Conservation (phyloP, 176 grass and related monocot species). For the Musa troglodytarum region DNA sequence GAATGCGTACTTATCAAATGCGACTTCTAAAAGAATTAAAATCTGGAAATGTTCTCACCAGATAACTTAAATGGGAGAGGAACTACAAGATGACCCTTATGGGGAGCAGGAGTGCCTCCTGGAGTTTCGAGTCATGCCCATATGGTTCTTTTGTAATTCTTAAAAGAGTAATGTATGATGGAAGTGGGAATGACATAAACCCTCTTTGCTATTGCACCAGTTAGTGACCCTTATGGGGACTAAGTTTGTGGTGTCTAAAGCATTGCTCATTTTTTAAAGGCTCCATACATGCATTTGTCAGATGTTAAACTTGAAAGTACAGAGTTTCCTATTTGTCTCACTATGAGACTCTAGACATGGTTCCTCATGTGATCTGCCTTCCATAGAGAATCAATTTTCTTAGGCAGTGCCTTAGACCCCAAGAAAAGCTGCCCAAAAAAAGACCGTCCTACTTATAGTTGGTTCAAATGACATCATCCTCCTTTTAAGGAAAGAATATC, state of each 20-base stretch:
- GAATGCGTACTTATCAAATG: not conserved
- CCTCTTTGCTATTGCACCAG: not conserved
- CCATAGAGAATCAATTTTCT: not conserved
- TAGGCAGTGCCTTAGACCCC: not conserved
- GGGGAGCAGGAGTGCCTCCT: not conserved
- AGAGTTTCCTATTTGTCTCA: not conserved
- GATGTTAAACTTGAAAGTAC: not conserved
- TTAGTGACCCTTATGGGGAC: not conserved
- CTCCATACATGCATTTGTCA: not conserved
- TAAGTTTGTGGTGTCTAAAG: not conserved
- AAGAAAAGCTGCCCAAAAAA: not conserved
- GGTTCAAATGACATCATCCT: not conserved
- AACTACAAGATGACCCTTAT: not conserved
- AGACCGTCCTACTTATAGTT: not conserved
- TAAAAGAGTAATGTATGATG: no score
- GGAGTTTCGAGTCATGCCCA: not conserved
- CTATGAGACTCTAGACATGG: not conserved
- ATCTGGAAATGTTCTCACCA: not conserved
- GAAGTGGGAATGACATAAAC: no score
- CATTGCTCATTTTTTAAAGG: not conserved
- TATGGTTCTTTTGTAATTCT: no score
- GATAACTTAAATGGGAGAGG: not conserved
- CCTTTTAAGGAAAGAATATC: not conserved
- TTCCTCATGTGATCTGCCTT: not conserved
- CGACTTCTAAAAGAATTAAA: not conserved